Conservation (phyloP, 352 stramenopile species). For the Globisporangium cederbergense region DNA sequence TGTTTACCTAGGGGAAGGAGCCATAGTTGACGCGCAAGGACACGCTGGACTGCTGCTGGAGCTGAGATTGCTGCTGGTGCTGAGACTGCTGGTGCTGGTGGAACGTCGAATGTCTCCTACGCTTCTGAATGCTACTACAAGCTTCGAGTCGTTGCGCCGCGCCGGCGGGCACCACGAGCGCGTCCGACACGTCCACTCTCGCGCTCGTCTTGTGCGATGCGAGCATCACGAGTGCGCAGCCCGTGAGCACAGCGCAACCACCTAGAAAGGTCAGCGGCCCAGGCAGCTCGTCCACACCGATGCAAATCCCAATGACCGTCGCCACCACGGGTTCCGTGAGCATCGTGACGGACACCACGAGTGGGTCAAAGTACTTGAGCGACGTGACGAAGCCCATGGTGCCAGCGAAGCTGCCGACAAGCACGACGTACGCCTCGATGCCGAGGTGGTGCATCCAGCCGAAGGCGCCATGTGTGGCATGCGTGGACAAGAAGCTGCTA, state of each 20-base stretch:
- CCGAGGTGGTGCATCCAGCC: constrained; percentile 48
- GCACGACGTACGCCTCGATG: constrained; percentile 46
- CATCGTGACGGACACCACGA: constrained; percentile 59
- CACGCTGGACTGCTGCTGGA: not conserved
- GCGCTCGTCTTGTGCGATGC: constrained; percentile 31
- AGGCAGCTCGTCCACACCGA: constrained; percentile 37
- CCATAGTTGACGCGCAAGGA: constrained; percentile 21
- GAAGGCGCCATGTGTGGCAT: constrained; percentile 25
- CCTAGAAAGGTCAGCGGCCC: constrained; percentile 40
- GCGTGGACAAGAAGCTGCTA: constrained; percentile 6
- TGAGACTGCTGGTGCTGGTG: not conserved
- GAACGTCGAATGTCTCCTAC: constrained; percentile 14
- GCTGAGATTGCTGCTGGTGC: constrained; percentile 7
- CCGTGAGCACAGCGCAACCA: constrained; percentile 28
- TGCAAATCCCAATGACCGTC: constrained; percentile 37
- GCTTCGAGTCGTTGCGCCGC: not conserved
- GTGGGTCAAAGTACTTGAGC: constrained; percentile 57
- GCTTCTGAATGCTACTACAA: not conserved
- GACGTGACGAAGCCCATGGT: constrained; percentile 59
- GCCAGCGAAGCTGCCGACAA: constrained; percentile 37
- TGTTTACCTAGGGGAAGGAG: constrained; percentile 17
- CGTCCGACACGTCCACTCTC: constrained; percentile 37
- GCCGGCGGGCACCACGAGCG: constrained; percentile 17
- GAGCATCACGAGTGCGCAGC: constrained; percentile 41
- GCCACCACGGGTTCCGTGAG: constrained; percentile 49